Base-by-base conservation (phyloP, 2,329 filamentous ascomycete genomes). In the Trichoderma sp. region DNA sequence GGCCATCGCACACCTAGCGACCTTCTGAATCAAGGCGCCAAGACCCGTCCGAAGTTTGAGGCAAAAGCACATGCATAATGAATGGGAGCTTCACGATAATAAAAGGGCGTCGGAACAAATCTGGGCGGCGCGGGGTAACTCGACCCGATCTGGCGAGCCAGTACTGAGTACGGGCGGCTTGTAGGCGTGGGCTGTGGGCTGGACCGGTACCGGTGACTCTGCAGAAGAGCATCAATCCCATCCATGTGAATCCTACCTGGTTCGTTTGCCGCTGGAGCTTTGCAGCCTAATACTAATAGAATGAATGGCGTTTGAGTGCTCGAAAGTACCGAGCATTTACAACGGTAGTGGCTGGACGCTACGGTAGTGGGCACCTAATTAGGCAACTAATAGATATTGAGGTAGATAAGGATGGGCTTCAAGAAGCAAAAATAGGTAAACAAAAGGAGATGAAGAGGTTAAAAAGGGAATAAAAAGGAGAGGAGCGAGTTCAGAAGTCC, bases 311-410 rank as follows among this genome's bases (percentile, higher is more conserved):
- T 5, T 26, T 12, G 20, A 26, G 30, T 17, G n/a, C 4, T 61
- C 12, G 58, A 62, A 63, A 63, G 59, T 63, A 30, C 59, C 23
- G 59, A n/a, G 34, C 23, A 28, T 34, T 43, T 43, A 9, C 4
- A 59, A 59, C n/a, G 15, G 4, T 7, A 58, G 26, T 23, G 32
- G 23, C 6, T 7, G 8, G 23, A 39, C 23, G 50, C 50, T 39
- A 39, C 64, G 64, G 50, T 58, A 58, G 64, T 67, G 53, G 64
- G 64, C 64, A 67, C 64, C 64, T 43, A 67, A 67, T 58, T 58
- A 67, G 64, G 64, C 64, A 67, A 67, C 64, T 67, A 57, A 50
- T 30, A 57, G 26, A 43, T 43, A 32, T 15, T 34, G 32, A 34
- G 30, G 36, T 58, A 62, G 23, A 30, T n/a, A 57, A n/a, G 26